Conservation (phyloP, 2,329 filamentous ascomycete species). For the Sarocladium oryzae region DNA sequence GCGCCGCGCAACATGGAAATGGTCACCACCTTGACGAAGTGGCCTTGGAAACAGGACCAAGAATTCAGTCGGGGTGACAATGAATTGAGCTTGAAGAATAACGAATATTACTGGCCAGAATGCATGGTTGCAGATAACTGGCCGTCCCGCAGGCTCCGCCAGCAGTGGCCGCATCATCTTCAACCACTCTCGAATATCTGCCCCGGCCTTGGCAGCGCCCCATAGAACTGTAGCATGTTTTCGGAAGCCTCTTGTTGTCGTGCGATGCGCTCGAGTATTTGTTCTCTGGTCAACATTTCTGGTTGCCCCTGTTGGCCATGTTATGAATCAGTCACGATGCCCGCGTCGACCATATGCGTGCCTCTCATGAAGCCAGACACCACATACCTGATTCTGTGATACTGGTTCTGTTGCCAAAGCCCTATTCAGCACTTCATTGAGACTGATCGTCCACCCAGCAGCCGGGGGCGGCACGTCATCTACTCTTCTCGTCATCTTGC, state of each 20-base stretch:
- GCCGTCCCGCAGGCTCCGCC: no score
- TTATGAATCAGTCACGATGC: background rate
- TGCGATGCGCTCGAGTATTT: constrained; percentile 1
- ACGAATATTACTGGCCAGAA: background rate
- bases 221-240: constrained; percentile 3
- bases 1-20: background rate
- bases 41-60: background rate
- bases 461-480: background rate
- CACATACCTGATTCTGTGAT: background rate
- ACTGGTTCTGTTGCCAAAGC: background rate
- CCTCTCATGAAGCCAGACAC: background rate
- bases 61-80: background rate
- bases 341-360: background rate
- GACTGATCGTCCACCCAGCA: background rate
- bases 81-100: background rate
- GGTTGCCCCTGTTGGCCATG: background rate
- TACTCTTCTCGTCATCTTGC: background rate
- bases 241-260: background rate
- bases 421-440: background rate
- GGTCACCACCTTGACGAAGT: background rate
- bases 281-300: background rate
- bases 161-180: no score
- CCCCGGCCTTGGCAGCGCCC: background rate
- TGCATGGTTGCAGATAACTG: background rate
- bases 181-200: constrained; percentile 8